Base-by-base conservation (phyloP, 2,329 filamentous ascomycete species). In the Fusarium fujikuroi region DNA sequence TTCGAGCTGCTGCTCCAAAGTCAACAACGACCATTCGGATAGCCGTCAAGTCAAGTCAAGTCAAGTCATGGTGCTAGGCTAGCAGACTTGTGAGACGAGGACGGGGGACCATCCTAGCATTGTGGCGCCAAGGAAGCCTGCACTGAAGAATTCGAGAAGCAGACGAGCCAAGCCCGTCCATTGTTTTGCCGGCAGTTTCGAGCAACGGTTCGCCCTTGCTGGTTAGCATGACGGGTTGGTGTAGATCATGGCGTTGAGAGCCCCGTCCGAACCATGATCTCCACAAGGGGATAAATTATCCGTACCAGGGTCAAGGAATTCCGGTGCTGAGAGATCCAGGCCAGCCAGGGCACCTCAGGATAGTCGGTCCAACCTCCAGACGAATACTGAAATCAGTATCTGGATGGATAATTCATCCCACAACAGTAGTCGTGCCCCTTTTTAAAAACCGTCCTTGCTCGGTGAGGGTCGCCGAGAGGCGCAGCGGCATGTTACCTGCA, bases 211-310 rank as follows among this genome's bases (percentile, higher is more conserved):
- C 64, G 73, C 65, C 76, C 75, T 75, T 76, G 74, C 63, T 73
- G 63, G 69, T 68, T 76, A 73, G 76, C 70, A 70, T 76, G 65
- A 70, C 72, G 75, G 76, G 74, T 75, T 74, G 46, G 52, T 65
- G 76, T 75, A 78, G 76, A 78, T 78, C 76, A 78, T 78, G 75
- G 76, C 76, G 75, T 75, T 75, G 75, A 74, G 58, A 56, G 75
- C 76, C 76, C 76, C 74, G 75, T 78, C 76, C 76, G 76, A 78
- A 78, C 76, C 75, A 77, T 76, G 76, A 78, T 78, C 76, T 78
- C 76, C 76, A 77, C 76, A 78, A 77, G 76, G 76, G 75, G 75
- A 74, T 72, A 72, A 75, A 77, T 75, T 78, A 63, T 76, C 75
- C 75, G 76, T 68, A 66, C 76, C 52, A 72, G 75, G 74, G 70